Evolutionary conservation across 2,329 filamentous ascomycete species (phyloP), one percentile per base, ranked within the genome.

Genomic region (Elsinoe ampelina): DNA sequence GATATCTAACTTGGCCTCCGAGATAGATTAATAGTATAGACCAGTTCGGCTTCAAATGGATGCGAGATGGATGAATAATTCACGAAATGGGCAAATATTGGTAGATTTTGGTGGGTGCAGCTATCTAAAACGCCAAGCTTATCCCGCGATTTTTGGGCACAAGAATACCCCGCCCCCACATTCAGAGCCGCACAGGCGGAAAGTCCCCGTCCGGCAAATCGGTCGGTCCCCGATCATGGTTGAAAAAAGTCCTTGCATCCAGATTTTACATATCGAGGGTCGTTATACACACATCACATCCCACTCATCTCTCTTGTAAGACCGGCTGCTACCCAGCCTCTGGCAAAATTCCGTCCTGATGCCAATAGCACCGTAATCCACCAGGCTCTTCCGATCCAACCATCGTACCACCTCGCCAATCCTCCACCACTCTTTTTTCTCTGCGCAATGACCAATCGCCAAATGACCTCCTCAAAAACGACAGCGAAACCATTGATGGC

Each of bases 321-420:
- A 0, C 71, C 70, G 34, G 70, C 68, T 55, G 70, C 69, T 1
- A 73, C 70, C 72, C 72, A 74, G 1, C 72, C 72, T 41, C 72
- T 64, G 3, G 72, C 72, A 56, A 75, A 74, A 41, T 72, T 71
- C 35, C 72, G 66, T 0, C 73, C 73, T 15, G 65, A 72, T 26
- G 70, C 68, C 56, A 74, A 60, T 2, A 75, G 56, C 11, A 73
- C 62, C 2, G 55, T 52, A 10, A 73, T 64, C 72, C 72, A 75
- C 72, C 73, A 75, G 1, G 67, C 41, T 34, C 73, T 62, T 1
- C 72, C 72, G 34, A 73, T 54, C 57, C 59, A 63, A 11, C 58
- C 60, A 61, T 68, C 67, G 60, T 67, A 67, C 65, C 65, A 67
- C 60, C 61, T 60, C 13, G 56, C 55, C 57, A 63, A 47, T 7